Conservation (phyloP, 495 filamentous ascomycete genomes). For the Lentithecium fluviatile region DNA sequence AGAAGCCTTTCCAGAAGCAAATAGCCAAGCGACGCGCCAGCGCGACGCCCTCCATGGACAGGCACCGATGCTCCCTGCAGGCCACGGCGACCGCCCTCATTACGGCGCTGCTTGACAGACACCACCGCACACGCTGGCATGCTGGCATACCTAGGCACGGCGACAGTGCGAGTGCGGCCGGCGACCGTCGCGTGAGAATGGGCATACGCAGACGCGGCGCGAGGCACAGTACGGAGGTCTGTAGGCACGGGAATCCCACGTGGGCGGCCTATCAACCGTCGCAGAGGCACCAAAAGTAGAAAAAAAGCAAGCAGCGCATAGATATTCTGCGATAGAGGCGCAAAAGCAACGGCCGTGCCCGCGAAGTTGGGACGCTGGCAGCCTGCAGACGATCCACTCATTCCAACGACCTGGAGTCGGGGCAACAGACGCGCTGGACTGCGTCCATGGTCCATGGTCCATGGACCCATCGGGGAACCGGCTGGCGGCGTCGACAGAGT, state of each 20-base stretch:
- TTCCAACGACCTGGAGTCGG: constrained; percentile 23
- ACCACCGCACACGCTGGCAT: neutral
- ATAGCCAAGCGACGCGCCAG: constrained; percentile 33
- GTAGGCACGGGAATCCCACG: too few relatives aligned
- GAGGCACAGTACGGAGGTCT: too few relatives aligned
- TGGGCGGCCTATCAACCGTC: constrained; percentile 28
- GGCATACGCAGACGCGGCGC: too few relatives aligned
- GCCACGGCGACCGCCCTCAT: neutral
- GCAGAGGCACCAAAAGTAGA: constrained; percentile 12
- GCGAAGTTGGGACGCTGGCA: neutral
- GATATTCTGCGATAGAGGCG: neutral
- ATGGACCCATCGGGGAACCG: constrained; percentile 11
- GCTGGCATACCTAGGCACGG: constrained; percentile 1
- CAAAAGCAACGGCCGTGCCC: constrained; percentile 11
- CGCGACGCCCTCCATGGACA: constrained; percentile 4
- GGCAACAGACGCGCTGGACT: neutral
- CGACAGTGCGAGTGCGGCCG: too few relatives aligned
- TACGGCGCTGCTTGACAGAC: constrained; percentile 2
- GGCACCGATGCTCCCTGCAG: constrained; percentile 16
- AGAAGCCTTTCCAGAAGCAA: constrained; percentile 35
- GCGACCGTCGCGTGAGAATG: too few relatives aligned
- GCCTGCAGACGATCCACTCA: neutral
- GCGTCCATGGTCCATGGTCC: neutral
- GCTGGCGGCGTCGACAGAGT: neutral
- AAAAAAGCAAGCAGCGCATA: constrained; percentile 13